phyloP scores from a whole-genome alignment of 139 green algal genomes.

The Spirogloea muscicola region DNA sequence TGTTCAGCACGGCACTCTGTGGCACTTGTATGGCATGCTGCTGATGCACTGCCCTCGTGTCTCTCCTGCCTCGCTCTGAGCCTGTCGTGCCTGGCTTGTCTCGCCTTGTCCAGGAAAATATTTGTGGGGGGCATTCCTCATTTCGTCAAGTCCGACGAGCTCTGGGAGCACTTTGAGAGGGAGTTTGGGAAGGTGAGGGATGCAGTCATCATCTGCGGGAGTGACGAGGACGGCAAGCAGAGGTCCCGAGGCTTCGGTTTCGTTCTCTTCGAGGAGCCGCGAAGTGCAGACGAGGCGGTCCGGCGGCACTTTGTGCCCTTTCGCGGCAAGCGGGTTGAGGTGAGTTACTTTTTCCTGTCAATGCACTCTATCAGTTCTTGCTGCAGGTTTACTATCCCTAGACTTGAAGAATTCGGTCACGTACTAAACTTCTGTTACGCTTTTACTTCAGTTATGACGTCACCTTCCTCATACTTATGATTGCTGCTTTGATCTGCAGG shows the following conservation, averaged over 20 bases:
- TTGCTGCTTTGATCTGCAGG: no score
- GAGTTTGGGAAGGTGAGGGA: slow-evolving; percentile 24
- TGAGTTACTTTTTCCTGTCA: slow-evolving; percentile 1
- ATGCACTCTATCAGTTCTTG: neutral
- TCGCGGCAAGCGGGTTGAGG: slow-evolving; percentile 18
- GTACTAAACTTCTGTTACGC: no score
- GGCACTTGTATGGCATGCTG: neutral
- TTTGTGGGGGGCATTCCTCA: slow-evolving; percentile 26
- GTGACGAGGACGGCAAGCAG: slow-evolving; percentile 3
- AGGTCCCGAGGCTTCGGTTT: slow-evolving; percentile 29
- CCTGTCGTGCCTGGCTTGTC: slow-evolving; percentile 6
- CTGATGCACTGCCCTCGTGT: no score
- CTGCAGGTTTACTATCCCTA: no score
- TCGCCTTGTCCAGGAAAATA: slow-evolving; percentile 9
- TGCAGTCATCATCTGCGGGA: slow-evolving; percentile 5
- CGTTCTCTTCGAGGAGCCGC: slow-evolving; percentile 10
- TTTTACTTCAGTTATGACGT: no score
- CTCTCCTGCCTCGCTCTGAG: neutral
- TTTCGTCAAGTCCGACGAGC: slow-evolving; percentile 23
- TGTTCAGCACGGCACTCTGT: neutral
- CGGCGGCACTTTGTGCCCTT: slow-evolving; percentile 22
- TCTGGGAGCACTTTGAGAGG: slow-evolving; percentile 25
- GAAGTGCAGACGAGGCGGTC: neutral
- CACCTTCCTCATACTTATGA: no score
- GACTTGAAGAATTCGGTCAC: no score